These are phyloP conservation scores for Diplotaxis tenuifolia DNA, from an alignment of 345 rosid species.

Conservation along the genomic window DNA sequence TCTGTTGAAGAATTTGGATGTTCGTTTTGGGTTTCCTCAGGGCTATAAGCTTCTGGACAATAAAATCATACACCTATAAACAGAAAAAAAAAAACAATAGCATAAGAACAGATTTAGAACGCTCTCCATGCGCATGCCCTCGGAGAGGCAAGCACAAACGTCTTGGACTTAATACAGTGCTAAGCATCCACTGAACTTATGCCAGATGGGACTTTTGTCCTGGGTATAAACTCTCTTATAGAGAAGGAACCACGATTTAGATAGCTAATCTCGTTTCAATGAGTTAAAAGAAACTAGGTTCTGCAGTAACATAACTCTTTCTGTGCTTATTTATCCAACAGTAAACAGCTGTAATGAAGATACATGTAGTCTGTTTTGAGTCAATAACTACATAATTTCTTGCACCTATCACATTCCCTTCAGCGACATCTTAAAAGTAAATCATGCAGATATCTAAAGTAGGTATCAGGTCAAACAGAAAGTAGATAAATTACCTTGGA, in stretches of 20 bases:
- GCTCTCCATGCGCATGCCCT: conserved; percentile 2
- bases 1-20: conserved; percentile 97
- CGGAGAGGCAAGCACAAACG: conserved; percentile 8
- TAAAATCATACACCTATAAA: conserved; percentile 91
- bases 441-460: not conserved
- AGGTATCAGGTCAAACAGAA: conserved; percentile 1
- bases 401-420: conserved; percentile 11
- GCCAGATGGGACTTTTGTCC: not conserved
- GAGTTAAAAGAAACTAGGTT: not conserved
- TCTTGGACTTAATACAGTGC: not conserved
- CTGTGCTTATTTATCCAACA: conserved; percentile 4
- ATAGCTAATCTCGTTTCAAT: too few species aligned
- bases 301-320: not conserved
- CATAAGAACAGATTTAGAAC: conserved; percentile 14
- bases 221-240: not conserved
- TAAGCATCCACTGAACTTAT: not conserved
- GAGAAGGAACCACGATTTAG: too few species aligned
- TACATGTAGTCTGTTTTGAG: conserved; percentile 8
- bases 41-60: conserved; percentile 94
- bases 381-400: not conserved
- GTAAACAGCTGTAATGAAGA: not conserved
- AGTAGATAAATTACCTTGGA: conserved; percentile 61
- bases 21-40: conserved; percentile 98
- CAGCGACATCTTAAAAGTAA: conserved; percentile 3
- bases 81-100: conserved; percentile 9